Evolutionary conservation across 176 grass and related monocot species (phyloP), one percentile per base, ranked within the genome.

Genomic region (Hyparrhenia diplandra): DNA sequence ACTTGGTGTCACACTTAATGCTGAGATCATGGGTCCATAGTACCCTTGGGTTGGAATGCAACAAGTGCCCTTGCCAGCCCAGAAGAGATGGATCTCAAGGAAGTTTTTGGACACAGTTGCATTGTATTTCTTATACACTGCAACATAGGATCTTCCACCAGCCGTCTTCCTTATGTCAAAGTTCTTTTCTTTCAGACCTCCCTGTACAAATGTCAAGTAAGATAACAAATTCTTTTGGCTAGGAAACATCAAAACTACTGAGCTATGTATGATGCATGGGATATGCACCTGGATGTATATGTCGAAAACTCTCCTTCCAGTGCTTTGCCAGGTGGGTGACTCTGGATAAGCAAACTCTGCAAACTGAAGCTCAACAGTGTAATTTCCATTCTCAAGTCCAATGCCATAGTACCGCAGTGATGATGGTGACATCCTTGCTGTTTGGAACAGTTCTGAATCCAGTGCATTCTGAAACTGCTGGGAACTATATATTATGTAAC

Each of bases 41-140:
- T 89, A 92, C 16, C 92, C 92, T 87, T 91, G 86, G 13, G 37
- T 82, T 41, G 92, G 92, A 72, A 89, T 66, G 41, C 90, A 98
- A 75, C 92, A 98, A 87, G 92, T 98, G 31, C 95, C 95, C 67
- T 94, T 98, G 40, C 90, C 95, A 75, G 95, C 86, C 95, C 95
- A 98, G 74, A 98, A 98, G 31, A 98, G 87, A 92, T 98, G 95
- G 61, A 98, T 89, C 83, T 98, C 95, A 27, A 94, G 89, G 71
- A 98, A 94, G 36, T 98, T 98, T 69, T 81, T 89, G 31, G 90
- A 88, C 46, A 98, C 88, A 32, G 74, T 84, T 71, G 82, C 52
- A 49, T 31, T 49, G 42, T 72, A 72, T 72, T 49, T 72, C 69
- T 72, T 72, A 30, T 72, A 72, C 3, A 49, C 69, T 30, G 69